phyloP scores from a whole-genome alignment of 768 basidiomycete species.

The Gloeostereum incarnatum region DNA sequence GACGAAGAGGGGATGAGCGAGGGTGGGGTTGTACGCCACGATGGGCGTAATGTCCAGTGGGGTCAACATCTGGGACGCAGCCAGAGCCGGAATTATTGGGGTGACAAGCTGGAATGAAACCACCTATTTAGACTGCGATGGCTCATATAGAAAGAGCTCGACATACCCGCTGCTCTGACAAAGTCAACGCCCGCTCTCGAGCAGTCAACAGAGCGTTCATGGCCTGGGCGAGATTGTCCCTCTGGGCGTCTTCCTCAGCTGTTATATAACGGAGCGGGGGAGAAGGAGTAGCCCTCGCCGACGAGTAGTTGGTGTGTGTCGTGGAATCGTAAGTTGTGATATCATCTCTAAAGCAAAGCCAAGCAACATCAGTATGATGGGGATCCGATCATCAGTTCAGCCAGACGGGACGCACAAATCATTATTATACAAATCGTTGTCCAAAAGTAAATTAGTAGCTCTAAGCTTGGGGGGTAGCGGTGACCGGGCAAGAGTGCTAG shows the following conservation, averaged over 20 bases:
- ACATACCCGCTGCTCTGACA: constrained; percentile 75
- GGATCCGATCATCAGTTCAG: background rate
- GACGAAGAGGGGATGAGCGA: constrained; percentile 61
- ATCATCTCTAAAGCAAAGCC: constrained; percentile 21
- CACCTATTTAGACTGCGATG: constrained; percentile 1
- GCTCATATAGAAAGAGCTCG: constrained; percentile 11
- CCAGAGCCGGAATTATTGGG: constrained; percentile 39
- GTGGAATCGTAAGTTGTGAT: constrained; percentile 12
- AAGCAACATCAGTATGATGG: constrained; percentile 20
- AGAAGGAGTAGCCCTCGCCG: background rate
- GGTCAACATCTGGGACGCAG: constrained; percentile 43
- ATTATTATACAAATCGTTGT: constrained; percentile 49
- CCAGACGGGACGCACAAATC: constrained; percentile 30
- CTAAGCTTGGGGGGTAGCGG: constrained; percentile 68
- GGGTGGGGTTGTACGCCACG: constrained; percentile 55
- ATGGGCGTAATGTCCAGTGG: constrained; percentile 60
- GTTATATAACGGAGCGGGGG: constrained; percentile 19
- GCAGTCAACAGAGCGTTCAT: constrained; percentile 63
- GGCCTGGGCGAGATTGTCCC: constrained; percentile 49
- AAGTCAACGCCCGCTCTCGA: constrained; percentile 61
- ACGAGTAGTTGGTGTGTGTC: background rate
- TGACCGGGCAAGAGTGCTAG: constrained; percentile 63
- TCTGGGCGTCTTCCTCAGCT: constrained; percentile 45
- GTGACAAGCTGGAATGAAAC: constrained; percentile 32
- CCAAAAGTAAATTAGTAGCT: constrained; percentile 61